Evolutionary conservation across 495 filamentous ascomycete species (phyloP), one percentile per base, ranked within the genome.

Genomic region (Aspergillus nanangensis): DNA sequence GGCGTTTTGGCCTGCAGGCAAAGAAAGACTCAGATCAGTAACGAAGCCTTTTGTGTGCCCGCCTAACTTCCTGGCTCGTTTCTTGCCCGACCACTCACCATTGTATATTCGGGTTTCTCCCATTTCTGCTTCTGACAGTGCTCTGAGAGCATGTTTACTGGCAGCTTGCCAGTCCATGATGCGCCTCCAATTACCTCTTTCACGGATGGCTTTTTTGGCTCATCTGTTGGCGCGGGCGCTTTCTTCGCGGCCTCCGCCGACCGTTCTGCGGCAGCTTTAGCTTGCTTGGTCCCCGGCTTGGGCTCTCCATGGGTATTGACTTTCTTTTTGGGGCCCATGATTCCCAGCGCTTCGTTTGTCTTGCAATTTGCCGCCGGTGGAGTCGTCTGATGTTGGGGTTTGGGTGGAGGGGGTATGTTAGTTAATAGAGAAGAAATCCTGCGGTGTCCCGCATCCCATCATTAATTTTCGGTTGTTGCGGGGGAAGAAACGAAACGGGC

Each of bases 161-260:
- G 93, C 29, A 98, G 68, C 62, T 98, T 98, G 27, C 93, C 93
- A 0, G 93, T 98, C 94, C 94, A 98, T 60, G 90, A 96, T 53
- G 88, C 80, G 39, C 93, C 93, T 39, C 89, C 94, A 63, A 98
- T 95, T 45, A 98, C 69, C 52, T 88, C 83, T 66, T 90, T 87
- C 43, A 88, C 83, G 23, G 87, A 82, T 29, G 89, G 87, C 54
- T 85, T 86, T 48, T 90, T 90, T 17, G 81, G 81, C 49, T 70
- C 72, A 20, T 83, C 80, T 35, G 63, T 47, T 19, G 57, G 61
- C 49, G 51, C 60, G 56, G 66, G 66, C 31, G 56, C 56, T 48
- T 62, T 60, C 41, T 56, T 57, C 29, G 46, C 51, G 20, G 25
- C 50, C 37, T 62, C 56, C 23, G 62, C 27, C 45, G 56, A 52